These are phyloP conservation scores for Beverwykella pulmonaria DNA, from an alignment of 495 filamentous ascomycete species.

Conservation along the genomic window DNA sequence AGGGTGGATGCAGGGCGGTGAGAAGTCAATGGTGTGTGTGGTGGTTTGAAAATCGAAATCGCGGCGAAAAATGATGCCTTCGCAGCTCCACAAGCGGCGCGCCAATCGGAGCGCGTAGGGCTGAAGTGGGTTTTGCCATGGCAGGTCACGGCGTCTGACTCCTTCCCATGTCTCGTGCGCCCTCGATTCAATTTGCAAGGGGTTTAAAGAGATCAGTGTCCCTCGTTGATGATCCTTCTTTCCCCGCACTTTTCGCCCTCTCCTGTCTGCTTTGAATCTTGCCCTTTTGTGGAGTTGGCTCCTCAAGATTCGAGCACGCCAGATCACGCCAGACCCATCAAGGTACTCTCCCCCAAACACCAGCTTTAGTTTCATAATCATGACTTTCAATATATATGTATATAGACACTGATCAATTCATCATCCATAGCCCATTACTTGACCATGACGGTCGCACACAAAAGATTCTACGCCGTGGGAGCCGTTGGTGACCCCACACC, in stretches of 20 bases:
- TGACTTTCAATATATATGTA: not conserved
- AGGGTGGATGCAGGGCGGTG: not conserved
- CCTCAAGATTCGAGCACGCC: not conserved
- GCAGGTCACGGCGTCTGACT: not conserved
- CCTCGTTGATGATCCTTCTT: too few relatives aligned
- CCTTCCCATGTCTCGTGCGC: not conserved
- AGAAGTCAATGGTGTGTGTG: not conserved
- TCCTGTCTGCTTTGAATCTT: too few relatives aligned
- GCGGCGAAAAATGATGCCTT: not conserved
- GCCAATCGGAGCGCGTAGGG: constrained; percentile 17
- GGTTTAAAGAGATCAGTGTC: not conserved
- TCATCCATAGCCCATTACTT: constrained; percentile 16
- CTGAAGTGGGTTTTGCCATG: not conserved
- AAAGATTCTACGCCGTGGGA: constrained; percentile 22
- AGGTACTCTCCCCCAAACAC: constrained; percentile 6
- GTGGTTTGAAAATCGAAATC: not conserved
- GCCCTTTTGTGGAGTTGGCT: too few relatives aligned
- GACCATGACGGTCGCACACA: constrained; percentile 17
- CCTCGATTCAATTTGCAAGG: not conserved
- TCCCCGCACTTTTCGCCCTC: too few relatives aligned
- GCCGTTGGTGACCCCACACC: constrained; percentile 3
- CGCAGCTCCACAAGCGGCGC: not conserved
- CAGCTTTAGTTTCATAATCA: not conserved
- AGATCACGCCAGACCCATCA: not conserved
- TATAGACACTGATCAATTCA: constrained; percentile 4